Base-by-base conservation (phyloP, 2,329 filamentous ascomycete species). In the Paraphoma chrysanthemicola region DNA sequence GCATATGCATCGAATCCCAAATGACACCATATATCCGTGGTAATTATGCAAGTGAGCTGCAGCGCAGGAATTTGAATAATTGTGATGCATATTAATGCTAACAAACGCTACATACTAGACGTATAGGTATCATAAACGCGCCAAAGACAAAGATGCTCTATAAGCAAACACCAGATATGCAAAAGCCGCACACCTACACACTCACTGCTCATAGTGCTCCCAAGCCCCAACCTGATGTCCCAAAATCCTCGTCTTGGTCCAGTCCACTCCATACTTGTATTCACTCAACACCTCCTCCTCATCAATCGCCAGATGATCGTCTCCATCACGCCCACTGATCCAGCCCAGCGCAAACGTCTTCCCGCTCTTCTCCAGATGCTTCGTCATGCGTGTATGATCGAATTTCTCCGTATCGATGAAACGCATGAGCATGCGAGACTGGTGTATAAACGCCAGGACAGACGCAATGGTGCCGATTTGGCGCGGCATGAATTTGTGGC, bases 391-490 rank as follows among this genome's bases (percentile, higher is more conserved):
- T 12, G 80, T 77, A 51, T 84, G 86, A 63, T 82, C 84, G 48
- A 88, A 77, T 76, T 86, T 86, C 58, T 88, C 85, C 18, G 89
- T 92, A 42, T 85, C 87, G 12, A 91, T 88, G 74, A 93, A 93
- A 68, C 87, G 86, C 60, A 87, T 88, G 44, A 93, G 78, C 90
- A 93, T 93, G 77, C 90, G 90, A 73, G 85, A 89, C 77, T 92
- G 90, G 75, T 93, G 88, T 57, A 93, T 90, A 69, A 90, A 93
- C 0, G 89, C 90, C 51, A 94, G 81, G 51, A 93, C 86, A 43
- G 86, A 88, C 1, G 90, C 88, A 64, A 94, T 93, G 17, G 90
- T 92, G 66, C 88, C 91, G 4, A 90, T 90, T 78, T 93, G 89
- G 4, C 91, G 85, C 1, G 91, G 91, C 53, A 93, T 79, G 74